Conservation (phyloP, 148 eudicot genomes). For the Camellia japonica region DNA sequence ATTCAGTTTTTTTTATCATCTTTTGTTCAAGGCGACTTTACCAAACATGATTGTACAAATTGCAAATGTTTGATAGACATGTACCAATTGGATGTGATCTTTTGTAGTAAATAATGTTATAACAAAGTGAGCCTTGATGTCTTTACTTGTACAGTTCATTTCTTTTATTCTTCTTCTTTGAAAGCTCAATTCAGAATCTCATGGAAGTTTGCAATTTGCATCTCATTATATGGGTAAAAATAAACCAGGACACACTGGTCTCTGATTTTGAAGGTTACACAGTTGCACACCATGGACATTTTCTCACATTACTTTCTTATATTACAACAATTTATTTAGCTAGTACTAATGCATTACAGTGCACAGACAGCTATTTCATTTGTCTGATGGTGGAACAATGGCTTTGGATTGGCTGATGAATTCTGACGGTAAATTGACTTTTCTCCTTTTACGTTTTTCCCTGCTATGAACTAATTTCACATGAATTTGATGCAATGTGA, state of each 20-base stretch:
- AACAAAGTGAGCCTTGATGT: background rate
- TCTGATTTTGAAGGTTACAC: background rate
- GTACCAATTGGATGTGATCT: background rate
- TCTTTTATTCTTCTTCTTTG: too few species aligned
- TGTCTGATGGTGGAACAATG: conserved; percentile 84
- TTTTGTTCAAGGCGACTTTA: too few species aligned
- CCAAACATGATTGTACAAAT: background rate
- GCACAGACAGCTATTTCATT: conserved; percentile 63
- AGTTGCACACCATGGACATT: background rate
- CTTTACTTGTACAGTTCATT: background rate
- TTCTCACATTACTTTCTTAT: background rate
- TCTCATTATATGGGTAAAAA: background rate
- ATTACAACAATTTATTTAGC: background rate
- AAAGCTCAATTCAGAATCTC: background rate
- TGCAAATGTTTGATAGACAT: background rate
- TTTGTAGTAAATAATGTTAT: too few species aligned
- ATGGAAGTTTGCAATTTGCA: background rate
- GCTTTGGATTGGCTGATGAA: conserved; percentile 89
- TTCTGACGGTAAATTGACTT: conserved; percentile 51
- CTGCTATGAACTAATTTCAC: background rate
- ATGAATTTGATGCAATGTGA: background rate
- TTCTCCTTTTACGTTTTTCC: background rate
- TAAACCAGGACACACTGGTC: background rate
- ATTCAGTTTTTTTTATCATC: too few species aligned
- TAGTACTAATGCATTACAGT: conserved; percentile 3